Evolutionary conservation across 2,329 filamentous ascomycete genomes (phyloP), one percentile per base, ranked within the genome.

Genomic region (Penicillium sp.): DNA sequence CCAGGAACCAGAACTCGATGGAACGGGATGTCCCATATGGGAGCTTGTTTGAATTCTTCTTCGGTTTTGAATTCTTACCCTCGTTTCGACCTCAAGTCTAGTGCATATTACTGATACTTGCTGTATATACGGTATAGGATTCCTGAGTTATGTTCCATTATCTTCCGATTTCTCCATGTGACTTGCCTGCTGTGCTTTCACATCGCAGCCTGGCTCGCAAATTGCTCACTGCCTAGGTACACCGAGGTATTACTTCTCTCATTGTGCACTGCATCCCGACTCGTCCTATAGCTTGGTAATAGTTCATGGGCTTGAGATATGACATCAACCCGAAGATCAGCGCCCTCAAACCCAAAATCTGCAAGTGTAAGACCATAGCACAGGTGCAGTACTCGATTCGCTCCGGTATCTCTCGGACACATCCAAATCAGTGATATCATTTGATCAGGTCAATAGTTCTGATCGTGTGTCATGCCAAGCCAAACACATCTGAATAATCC

Each of bases 41-140:
- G 46, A 43, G 37, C 35, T 40, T 28, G 25, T 50, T 37, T 41
- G 30, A 29, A 36, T 25, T 29, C 29, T 8, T 45, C 34, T 50
- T 34, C 37, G 34, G 28, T 16, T 25, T 28, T 38, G 13, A 16
- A 9, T 8, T 7, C 33, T 34, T 28, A 9, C 28, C 25, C 29
- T 44, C 27, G 19, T 30, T 37, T 34, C 29, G 9, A 31, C 27
- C 22, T 45, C 18, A 14, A 13, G 30, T 37, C 25, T 36, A 42
- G 46, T 37, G 46, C 40, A 48, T 47, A 41, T 36, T 41, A 16
- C 9, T 9, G n/a, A 49, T 37, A 36, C 48, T 31, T 31, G 35
- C 28, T 37, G 30, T 47, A 46, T 27, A 41, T 46, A 47, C 28
- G 37, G 12, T 25, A 35, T 43, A 37, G 31, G 46, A 27, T 37